Percentiles rank a stretch among this genome's conserved stretches.
Evolutionary conservation across 1,284 basidiomycete species (phyloP).

Genomic region (Pterula multifida): DNA sequence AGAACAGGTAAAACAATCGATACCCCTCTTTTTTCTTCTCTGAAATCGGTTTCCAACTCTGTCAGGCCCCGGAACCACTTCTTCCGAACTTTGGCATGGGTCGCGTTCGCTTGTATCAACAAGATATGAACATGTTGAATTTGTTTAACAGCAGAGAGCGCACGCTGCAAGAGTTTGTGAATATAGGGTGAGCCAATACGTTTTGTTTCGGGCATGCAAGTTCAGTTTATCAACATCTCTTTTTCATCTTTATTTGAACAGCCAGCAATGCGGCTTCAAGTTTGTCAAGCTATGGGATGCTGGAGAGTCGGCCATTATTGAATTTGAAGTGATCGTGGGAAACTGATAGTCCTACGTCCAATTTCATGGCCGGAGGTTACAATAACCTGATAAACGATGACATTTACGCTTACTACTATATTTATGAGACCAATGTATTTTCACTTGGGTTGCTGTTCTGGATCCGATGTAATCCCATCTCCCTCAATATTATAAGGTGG

Average conservation of each 20-base stretch:
- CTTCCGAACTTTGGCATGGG: conserved; percentile 25
- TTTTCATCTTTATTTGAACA: no score
- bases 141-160: conserved; percentile 21
- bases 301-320: conserved; percentile 8
- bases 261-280: conserved; percentile 8
- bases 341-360: no score
- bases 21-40: background rate
- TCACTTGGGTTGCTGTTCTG: no score
- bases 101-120: conserved; percentile 18
- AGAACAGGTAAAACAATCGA: background rate
- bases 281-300: conserved; percentile 10
- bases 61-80: conserved; percentile 22
- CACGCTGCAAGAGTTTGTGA: conserved; percentile 11
- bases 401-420: no score
- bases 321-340: conserved; percentile 7
- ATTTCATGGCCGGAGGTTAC: no score
- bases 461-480: no score
- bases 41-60: conserved; percentile 1
- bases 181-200: background rate
- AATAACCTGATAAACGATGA: no score
- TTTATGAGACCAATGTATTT: no score
- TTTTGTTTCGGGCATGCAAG: no score
- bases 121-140: conserved; percentile 22
- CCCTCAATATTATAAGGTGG: no score
- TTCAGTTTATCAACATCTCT: no score